A percentile compares a stretch with the other conserved stretches of the same genome.
Evolutionary conservation across 306 rosid genomes (phyloP).

Genomic region (Canavalia gladiata): DNA sequence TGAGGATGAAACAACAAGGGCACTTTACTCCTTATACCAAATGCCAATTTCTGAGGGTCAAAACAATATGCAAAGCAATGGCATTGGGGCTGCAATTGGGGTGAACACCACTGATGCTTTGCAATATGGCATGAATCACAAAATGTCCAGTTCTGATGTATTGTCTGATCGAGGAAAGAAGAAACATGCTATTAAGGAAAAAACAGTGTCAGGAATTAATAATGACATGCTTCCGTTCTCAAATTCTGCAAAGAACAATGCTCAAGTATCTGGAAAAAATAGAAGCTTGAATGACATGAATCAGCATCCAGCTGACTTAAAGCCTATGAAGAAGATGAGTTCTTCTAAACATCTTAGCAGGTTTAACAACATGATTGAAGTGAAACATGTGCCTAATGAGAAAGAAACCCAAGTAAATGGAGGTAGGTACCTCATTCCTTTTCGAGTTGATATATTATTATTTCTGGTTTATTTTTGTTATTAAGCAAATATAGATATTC

Average conservation of each 20-base stretch:
- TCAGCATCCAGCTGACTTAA: conserved; percentile 59
- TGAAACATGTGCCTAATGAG: conserved; percentile 56
- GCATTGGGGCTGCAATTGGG: conserved; percentile 55
- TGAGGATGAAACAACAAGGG: conserved; percentile 76
- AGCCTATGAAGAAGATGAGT: conserved; percentile 52
- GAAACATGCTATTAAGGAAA: conserved; percentile 57
- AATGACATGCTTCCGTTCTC: conserved; percentile 43
- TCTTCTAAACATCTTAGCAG: conserved; percentile 52
- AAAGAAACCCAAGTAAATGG: conserved; percentile 55
- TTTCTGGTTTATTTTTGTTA: conserved; percentile 35
- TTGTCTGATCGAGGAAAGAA: conserved; percentile 60
- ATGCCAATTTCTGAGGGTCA: conserved; percentile 61
- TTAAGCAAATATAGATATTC: conserved; percentile 8
- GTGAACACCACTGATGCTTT: conserved; percentile 46
- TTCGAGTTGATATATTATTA: conserved; percentile 18
- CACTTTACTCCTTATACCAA: conserved; percentile 65
- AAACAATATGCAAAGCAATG: conserved; percentile 54
- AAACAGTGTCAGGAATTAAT: conserved; percentile 49
- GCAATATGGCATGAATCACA: conserved; percentile 53
- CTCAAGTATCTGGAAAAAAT: conserved; percentile 57
- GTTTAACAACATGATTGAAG: conserved; percentile 51
- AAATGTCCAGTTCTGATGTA: conserved; percentile 48
- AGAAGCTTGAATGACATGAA: conserved; percentile 55
- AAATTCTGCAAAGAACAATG: conserved; percentile 52
- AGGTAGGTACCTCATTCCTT: conserved; percentile 56